These are phyloP conservation scores for Boletales sp. DNA, from an alignment of 768 basidiomycete species.

Conservation along the genomic window DNA sequence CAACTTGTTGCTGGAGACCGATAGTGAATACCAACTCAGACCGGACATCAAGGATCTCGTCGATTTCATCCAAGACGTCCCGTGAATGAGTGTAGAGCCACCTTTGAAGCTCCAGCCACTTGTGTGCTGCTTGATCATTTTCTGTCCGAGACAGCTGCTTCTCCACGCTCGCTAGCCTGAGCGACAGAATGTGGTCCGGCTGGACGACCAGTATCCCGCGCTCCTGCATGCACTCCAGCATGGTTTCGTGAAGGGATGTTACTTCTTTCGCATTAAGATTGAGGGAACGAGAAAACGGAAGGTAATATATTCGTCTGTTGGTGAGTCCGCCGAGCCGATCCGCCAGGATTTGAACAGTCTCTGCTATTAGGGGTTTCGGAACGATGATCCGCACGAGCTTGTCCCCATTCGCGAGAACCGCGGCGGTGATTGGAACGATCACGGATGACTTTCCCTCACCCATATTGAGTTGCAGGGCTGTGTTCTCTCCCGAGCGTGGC, in stretches of 20 bases:
- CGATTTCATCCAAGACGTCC: no score
- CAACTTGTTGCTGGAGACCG: conserved; percentile 33
- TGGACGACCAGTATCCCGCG: no score
- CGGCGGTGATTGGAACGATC: conserved; percentile 41
- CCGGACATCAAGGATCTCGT: no score
- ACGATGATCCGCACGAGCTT: conserved; percentile 30
- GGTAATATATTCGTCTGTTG: conserved; percentile 32
- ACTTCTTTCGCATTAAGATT: conserved; percentile 17
- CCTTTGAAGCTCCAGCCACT: conserved; percentile 13
- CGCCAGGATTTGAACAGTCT: no score
- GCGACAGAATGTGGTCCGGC: conserved; percentile 23
- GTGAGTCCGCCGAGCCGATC: no score
- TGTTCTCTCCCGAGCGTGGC: neutral
- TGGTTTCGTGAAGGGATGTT: neutral
- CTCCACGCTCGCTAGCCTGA: conserved; percentile 36
- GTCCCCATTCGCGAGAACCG: conserved; percentile 39
- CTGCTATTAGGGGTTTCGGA: no score
- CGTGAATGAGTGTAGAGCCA: no score
- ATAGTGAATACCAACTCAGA: conserved; percentile 44
- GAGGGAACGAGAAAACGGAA: conserved; percentile 46
- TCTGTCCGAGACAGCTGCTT: conserved; percentile 8
- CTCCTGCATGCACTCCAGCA: conserved; percentile 3
- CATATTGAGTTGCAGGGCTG: neutral
- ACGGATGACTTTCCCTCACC: no score
- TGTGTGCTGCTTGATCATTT: conserved; percentile 9